Evolutionary conservation across 2,329 filamentous ascomycete species (phyloP), one percentile per base, ranked within the genome.

Genomic region (Celoporthe dispersa): DNA sequence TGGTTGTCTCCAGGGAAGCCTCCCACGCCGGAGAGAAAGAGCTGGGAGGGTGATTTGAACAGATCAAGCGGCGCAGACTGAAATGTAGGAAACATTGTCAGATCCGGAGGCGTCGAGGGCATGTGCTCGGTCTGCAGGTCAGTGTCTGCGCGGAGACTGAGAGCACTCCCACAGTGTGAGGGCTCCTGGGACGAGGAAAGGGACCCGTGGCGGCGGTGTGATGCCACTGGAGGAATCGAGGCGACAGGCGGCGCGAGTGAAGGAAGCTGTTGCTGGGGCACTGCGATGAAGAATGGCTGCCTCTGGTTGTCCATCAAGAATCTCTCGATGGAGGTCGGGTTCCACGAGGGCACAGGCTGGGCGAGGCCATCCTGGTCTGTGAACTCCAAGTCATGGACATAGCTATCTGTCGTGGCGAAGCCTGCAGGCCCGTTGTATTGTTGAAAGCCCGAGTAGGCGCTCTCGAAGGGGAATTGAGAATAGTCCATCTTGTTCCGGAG

Each of bases 91-190:
- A 78, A 74, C 25, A 77, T 62, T 33, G 73, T 67, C 39, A 76
- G 74, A 59, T 82, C 82, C 16, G 78, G 75, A 1, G 81, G 81
- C 2, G 83, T 83, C 37, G 76, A 75, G 12, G 81, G 82, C n/a
- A 77, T 76, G 64, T 75, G 72, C 67, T 78, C 75, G 66, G 77
- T 77, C 65, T 77, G 79, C 33, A 77, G 76, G 65, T 84, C 82
- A 68, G 78, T 79, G n/a, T 83, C 81, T 5, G 79, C 75, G 3
- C 76, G 77, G 22, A 81, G 81, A 51, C 81, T 84, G 31, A 78
- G 76, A 35, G 75, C 76, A 66, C 78, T 80, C 69, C 80, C 79
- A 68, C 79, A 79, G 31, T 81, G 81, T 5, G 80, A 78, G 22
- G 77, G 76, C 53, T 75, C 77, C 37, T 80, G 77, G 16, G 80